These are phyloP conservation scores for Pisolithus orientalis DNA, from an alignment of 768 basidiomycete species.

Conservation along the genomic window DNA sequence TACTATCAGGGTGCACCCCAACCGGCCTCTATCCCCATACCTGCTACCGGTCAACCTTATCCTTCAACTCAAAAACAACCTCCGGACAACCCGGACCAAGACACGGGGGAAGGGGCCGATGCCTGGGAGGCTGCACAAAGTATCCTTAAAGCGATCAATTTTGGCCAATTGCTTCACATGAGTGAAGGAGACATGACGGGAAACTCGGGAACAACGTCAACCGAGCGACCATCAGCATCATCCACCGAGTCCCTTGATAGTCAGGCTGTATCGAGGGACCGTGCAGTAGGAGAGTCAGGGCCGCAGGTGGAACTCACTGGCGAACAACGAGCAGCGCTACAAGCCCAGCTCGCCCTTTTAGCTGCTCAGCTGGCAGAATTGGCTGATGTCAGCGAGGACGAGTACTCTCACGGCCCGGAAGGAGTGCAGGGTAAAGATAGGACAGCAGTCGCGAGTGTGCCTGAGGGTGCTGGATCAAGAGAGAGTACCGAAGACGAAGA, in stretches of 20 bases:
- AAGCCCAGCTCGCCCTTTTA: conserved; percentile 66
- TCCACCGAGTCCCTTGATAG: conserved; percentile 3
- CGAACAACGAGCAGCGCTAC: conserved; percentile 57
- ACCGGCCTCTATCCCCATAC: conserved; percentile 2
- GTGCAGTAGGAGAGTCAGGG: conserved; percentile 1
- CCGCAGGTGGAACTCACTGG: conserved; percentile 26
- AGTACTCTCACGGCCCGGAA: conserved; percentile 23
- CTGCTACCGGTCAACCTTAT: conserved; percentile 1
- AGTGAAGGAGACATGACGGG: conserved; percentile 22
- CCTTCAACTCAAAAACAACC: conserved; percentile 11
- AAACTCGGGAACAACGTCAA: conserved; percentile 6
- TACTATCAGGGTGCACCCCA: conserved; percentile 14
- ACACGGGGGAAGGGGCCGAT: conserved; percentile 42
- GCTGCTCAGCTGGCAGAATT: conserved; percentile 70
- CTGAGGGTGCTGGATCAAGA: conserved; percentile 3
- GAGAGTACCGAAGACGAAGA: conserved; percentile 10
- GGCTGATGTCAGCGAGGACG: conserved; percentile 36
- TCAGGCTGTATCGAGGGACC: conserved; percentile 1
- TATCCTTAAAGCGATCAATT: conserved; percentile 73
- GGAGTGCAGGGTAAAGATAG: neutral
- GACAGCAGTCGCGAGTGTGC: neutral
- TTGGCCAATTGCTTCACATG: conserved; percentile 45
- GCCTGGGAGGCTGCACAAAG: conserved; percentile 76
- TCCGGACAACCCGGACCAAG: conserved; percentile 17
- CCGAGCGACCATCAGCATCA: neutral